A percentile compares a stretch with the other conserved stretches of the same genome.
phyloP scores from a whole-genome alignment of 371 early-diverging fungal genomes.

The Mucor circinelloides region DNA sequence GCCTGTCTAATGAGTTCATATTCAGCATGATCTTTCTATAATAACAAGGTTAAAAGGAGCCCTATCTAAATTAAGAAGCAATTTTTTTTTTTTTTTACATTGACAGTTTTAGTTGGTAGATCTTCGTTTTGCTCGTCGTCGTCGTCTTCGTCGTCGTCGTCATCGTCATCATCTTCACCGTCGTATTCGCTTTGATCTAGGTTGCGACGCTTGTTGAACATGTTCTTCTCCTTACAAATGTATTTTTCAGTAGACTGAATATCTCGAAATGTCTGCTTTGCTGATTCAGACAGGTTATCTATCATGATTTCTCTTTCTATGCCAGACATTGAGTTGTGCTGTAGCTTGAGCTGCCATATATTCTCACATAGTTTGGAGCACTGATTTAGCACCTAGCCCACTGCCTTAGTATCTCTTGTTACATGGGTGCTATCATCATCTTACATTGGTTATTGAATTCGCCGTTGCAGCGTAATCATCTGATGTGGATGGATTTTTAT shows the following conservation, averaged over 20 bases:
- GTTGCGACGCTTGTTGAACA: background rate
- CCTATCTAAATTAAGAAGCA: background rate
- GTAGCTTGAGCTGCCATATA: slow-evolving; percentile 14
- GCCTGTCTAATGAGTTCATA: slow-evolving; percentile 44
- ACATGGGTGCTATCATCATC: background rate
- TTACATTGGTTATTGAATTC: background rate
- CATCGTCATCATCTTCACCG: background rate
- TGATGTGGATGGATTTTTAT: background rate
- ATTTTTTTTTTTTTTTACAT: background rate
- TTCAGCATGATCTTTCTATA: slow-evolving; percentile 21
- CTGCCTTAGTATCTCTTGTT: no score
- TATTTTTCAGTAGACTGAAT: slow-evolving; percentile 1
- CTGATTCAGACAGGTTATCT: slow-evolving; percentile 9
- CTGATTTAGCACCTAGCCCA: slow-evolving; percentile 10
- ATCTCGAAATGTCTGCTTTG: background rate
- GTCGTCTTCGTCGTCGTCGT: slow-evolving; percentile 18
- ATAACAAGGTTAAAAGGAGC: background rate
- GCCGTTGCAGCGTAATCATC: background rate
- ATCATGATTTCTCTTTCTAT: slow-evolving; percentile 16
- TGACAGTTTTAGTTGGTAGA: background rate
- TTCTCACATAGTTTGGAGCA: slow-evolving; percentile 18
- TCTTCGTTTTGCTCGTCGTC: slow-evolving; percentile 11
- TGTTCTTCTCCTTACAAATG: background rate
- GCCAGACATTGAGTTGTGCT: slow-evolving; percentile 1
- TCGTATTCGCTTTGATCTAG: background rate